Evolutionary conservation across 1,284 basidiomycete species (phyloP).

Genomic region (Amylostereum chailletii): DNA sequence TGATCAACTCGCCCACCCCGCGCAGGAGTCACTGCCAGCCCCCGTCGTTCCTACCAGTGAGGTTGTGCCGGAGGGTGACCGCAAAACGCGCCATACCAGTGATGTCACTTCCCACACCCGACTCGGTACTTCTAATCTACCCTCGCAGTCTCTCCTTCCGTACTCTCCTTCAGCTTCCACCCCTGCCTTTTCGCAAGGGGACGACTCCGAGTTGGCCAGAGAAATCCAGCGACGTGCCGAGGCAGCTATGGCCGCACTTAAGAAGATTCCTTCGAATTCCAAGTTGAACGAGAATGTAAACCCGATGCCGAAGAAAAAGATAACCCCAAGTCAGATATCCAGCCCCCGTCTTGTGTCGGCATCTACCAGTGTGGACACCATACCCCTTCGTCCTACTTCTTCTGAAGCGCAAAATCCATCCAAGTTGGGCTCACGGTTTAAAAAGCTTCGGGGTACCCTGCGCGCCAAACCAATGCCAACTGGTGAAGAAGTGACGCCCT

Average conservation of each 20-base stretch:
- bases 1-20: too few relatives aligned
- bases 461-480: slow-evolving; percentile 46
- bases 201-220: slow-evolving; percentile 44
- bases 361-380: slow-evolving; percentile 67
- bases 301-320: slow-evolving; percentile 43
- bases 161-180: slow-evolving; percentile 15
- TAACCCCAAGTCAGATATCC: slow-evolving; percentile 66
- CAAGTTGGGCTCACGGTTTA: slow-evolving; percentile 46
- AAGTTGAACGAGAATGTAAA: slow-evolving; percentile 31
- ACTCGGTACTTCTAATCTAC: neutral
- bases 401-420: slow-evolving; percentile 12
- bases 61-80: too few relatives aligned
- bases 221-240: slow-evolving; percentile 66
- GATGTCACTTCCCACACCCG: too few relatives aligned
- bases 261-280: slow-evolving; percentile 45
- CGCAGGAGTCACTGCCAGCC: too few relatives aligned
- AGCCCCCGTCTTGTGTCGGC: slow-evolving; percentile 64
- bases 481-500: slow-evolving; percentile 45
- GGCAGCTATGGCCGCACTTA: slow-evolving; percentile 61
- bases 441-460: slow-evolving; percentile 60
- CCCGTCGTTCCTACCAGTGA: too few relatives aligned
- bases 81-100: too few relatives aligned
- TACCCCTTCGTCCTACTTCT: slow-evolving; percentile 42
- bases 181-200: slow-evolving; percentile 23
- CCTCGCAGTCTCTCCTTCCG: neutral